Conservation (phyloP, 176 grass and related monocot species). For the Tillandsia leiboldiana region DNA sequence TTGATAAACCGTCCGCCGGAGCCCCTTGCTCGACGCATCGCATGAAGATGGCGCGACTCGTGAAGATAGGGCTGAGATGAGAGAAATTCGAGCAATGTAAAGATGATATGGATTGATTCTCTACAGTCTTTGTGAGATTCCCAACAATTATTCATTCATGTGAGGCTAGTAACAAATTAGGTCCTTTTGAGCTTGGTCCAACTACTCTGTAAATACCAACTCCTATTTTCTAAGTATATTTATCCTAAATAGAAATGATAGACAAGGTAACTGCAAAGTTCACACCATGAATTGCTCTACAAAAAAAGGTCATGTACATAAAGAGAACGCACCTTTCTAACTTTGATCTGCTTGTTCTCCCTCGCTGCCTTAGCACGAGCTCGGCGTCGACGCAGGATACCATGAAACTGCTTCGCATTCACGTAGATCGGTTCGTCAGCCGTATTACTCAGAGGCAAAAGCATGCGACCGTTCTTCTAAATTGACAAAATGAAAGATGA, state of each 20-base stretch:
- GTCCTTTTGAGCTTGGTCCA: too few species aligned
- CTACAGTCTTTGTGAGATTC: too few species aligned
- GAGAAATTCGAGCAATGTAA: background rate
- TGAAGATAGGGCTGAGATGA: conserved; percentile 52
- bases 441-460: conserved; percentile 30
- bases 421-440: conserved; percentile 39
- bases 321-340: conserved; percentile 27
- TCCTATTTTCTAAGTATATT: too few species aligned
- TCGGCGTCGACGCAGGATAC: conserved; percentile 47
- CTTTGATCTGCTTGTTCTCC: conserved; percentile 24
- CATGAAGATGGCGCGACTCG: conserved; percentile 60
- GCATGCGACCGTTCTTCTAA: conserved; percentile 33
- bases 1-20: conserved; percentile 57
- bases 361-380: conserved; percentile 38
- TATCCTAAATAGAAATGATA: too few species aligned
- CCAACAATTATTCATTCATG: too few species aligned
- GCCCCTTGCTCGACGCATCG: conserved; percentile 50
- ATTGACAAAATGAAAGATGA: background rate
- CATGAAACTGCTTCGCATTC: conserved; percentile 66
- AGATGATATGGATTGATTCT: background rate
- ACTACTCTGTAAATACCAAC: too few species aligned
- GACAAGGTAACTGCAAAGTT: too few species aligned
- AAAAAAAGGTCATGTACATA: too few species aligned
- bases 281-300: too few species aligned
- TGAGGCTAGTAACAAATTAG: too few species aligned